phyloP scores from a whole-genome alignment of 441 rosid species.

The Sinapis alba region DNA sequence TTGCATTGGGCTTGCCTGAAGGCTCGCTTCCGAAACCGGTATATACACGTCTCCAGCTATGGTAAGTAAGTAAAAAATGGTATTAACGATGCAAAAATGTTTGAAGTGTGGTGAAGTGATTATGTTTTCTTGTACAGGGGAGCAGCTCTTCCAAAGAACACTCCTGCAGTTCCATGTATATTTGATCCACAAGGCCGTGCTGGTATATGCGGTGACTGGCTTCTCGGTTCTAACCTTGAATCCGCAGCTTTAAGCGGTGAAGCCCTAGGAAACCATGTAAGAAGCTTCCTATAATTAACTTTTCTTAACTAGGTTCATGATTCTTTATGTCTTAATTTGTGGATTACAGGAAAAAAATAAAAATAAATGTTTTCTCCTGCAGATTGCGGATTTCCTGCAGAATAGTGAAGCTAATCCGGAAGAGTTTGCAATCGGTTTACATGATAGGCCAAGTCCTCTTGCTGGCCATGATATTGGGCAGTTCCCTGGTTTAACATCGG shows the following conservation, averaged over 20 bases:
- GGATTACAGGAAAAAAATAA: background rate
- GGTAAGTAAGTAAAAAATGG: constrained; percentile 49
- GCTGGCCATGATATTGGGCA: constrained; percentile 80
- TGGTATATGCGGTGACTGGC: constrained; percentile 96
- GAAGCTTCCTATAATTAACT: constrained; percentile 7
- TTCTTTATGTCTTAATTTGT: background rate
- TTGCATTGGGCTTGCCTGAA: constrained; percentile 68
- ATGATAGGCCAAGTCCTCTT: constrained; percentile 56
- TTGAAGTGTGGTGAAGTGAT: background rate
- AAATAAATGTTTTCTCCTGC: constrained; percentile 17
- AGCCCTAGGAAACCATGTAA: constrained; percentile 79
- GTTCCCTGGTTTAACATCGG: constrained; percentile 56
- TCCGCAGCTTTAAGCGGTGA: constrained; percentile 90
- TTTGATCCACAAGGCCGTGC: constrained; percentile 91
- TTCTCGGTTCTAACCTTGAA: constrained; percentile 80
- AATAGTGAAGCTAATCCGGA: constrained; percentile 52
- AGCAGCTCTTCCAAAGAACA: constrained; percentile 87
- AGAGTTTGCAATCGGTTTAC: constrained; percentile 69
- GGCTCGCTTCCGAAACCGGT: constrained; percentile 66
- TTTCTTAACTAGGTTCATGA: background rate
- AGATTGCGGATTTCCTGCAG: constrained; percentile 73
- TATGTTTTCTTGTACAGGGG: constrained; percentile 55
- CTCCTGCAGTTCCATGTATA: constrained; percentile 70
- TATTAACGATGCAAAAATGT: background rate
- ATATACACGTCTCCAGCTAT: constrained; percentile 69